Percentiles rank a stretch among this genome's conserved stretches.
phyloP scores from a whole-genome alignment of 495 filamentous ascomycete genomes.

The Thermochaetoides thermophila region DNA sequence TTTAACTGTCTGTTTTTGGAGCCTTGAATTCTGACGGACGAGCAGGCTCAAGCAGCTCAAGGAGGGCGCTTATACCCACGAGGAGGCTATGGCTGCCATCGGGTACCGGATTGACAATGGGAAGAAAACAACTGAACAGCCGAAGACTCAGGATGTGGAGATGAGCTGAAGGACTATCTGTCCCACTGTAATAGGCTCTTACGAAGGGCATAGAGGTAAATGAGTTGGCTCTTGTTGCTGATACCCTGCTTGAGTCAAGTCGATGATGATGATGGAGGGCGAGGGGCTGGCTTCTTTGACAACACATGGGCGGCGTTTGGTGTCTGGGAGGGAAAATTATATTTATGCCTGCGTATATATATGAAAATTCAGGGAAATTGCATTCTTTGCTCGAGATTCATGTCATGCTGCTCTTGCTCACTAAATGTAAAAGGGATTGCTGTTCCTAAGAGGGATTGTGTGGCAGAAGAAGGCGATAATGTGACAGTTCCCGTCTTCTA shows the following conservation, averaged over 20 bases:
- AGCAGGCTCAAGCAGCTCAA: slow-evolving; percentile 55
- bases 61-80: slow-evolving; percentile 74
- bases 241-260: too few relatives aligned
- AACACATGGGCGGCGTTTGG: slow-evolving; percentile 1
- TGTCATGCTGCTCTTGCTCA: too few relatives aligned
- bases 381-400: too few relatives aligned
- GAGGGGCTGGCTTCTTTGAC: too few relatives aligned
- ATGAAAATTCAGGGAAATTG: too few relatives aligned
- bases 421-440: not conserved
- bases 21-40: not conserved
- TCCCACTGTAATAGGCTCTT: not conserved
- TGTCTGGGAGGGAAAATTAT: too few relatives aligned
- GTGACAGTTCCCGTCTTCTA: too few relatives aligned
- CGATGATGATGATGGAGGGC: too few relatives aligned
- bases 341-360: too few relatives aligned
- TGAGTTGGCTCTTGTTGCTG: not conserved
- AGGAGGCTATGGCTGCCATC: slow-evolving; percentile 68
- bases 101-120: slow-evolving; percentile 31
- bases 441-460: not conserved
- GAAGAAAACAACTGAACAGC: slow-evolving; percentile 8
- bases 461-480: too few relatives aligned
- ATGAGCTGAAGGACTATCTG: slow-evolving; percentile 9
- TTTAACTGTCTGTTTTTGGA: not conserved
- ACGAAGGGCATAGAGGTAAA: not conserved
- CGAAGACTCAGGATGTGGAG: slow-evolving; percentile 15